These are phyloP conservation scores for Aspergillus avenaceus DNA, from an alignment of 495 filamentous ascomycete species.

Conservation along the genomic window DNA sequence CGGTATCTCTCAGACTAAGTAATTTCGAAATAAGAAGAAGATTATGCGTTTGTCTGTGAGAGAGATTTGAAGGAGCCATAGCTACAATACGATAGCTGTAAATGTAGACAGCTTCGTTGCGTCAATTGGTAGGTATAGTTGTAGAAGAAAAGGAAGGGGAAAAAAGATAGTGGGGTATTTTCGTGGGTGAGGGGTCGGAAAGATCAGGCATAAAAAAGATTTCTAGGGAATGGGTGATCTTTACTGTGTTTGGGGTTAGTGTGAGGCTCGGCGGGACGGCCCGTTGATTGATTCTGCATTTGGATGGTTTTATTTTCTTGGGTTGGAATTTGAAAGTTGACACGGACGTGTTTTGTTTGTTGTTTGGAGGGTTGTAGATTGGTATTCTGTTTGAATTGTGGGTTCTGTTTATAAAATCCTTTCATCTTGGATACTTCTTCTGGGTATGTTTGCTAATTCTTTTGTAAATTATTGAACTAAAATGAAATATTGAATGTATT, in stretches of 20 bases:
- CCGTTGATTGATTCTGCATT: too few species aligned
- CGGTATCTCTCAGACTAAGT: conserved; percentile 69
- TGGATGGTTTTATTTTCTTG: too few species aligned
- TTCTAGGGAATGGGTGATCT: conserved; percentile 11
- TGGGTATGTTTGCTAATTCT: too few species aligned
- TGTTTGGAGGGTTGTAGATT: too few species aligned
- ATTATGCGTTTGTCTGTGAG: conserved; percentile 79
- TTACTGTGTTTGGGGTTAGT: conserved; percentile 14
- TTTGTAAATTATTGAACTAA: too few species aligned
- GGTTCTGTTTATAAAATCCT: too few species aligned
- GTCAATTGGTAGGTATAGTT: not conserved
- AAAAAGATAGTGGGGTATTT: conserved; percentile 11
- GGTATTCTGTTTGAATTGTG: too few species aligned
- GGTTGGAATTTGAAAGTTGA: too few species aligned
- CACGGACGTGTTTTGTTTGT: too few species aligned
- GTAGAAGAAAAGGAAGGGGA: not conserved
- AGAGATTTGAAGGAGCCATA: conserved; percentile 42
- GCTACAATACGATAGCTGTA: not conserved
- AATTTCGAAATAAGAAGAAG: conserved; percentile 82
- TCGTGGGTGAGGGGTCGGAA: conserved; percentile 15
- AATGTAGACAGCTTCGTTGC: not conserved
- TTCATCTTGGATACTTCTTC: too few species aligned
- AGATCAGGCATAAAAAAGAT: conserved; percentile 14
- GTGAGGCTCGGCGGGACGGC: conserved; percentile 34
- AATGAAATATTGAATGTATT: too few species aligned